Conservation (phyloP, 768 basidiomycete species). For the Calocera cornea region DNA sequence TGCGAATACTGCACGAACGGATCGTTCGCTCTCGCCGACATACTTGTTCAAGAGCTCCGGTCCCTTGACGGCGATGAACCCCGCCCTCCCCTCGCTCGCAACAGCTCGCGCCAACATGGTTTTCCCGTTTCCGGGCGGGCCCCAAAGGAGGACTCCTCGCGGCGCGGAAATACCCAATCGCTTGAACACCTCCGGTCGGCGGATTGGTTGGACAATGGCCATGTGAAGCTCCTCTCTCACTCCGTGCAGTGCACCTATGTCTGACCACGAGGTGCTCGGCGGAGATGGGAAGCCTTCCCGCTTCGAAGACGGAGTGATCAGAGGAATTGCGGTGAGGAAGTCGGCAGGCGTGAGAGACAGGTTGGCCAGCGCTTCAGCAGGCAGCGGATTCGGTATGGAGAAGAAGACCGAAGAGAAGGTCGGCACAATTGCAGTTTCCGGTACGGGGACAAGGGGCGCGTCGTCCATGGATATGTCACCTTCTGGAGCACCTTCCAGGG, state of each 20-base stretch:
- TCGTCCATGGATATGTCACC: conserved; percentile 9
- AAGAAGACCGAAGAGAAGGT: conserved; percentile 29
- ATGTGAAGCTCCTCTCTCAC: conserved; percentile 88
- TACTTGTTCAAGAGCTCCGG: conserved; percentile 98
- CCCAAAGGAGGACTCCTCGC: conserved; percentile 95
- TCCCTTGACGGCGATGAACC: conserved; percentile 96
- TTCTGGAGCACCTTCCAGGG: conserved; percentile 18
- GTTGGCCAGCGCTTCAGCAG: conserved; percentile 60
- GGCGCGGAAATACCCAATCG: conserved; percentile 81
- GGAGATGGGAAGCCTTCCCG: conserved; percentile 97
- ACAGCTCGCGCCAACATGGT: conserved; percentile 96
- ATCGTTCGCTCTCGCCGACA: conserved; percentile 92
- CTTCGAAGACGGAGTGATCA: conserved; percentile 91
- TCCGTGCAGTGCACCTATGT: conserved; percentile 79
- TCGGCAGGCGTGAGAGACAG: conserved; percentile 70
- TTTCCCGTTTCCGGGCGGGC: conserved; percentile 96
- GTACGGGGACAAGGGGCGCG: not conserved
- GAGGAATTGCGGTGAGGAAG: conserved; percentile 65
- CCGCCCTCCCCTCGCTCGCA: conserved; percentile 87
- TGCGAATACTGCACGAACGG: conserved; percentile 87
- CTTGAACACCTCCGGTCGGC: conserved; percentile 74
- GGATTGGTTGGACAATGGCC: conserved; percentile 93
- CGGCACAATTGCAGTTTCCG: conserved; percentile 12
- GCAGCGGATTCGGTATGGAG: conserved; percentile 52
- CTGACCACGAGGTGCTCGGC: conserved; percentile 88